Evolutionary conservation across 805 yeast species (phyloP).

Genomic region (Spathaspora arborariae): DNA sequence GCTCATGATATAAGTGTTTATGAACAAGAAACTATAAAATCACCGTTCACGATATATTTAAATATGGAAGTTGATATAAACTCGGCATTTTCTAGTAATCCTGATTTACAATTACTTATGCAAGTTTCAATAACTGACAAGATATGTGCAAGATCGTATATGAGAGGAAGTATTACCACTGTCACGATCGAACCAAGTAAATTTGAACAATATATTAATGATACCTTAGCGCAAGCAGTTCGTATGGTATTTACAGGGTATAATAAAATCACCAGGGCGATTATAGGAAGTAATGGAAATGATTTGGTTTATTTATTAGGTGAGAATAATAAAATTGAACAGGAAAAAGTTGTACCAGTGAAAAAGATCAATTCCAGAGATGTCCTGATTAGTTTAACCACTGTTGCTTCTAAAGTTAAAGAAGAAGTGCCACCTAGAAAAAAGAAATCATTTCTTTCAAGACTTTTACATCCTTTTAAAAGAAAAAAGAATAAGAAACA

Average conservation of each 20-base stretch:
- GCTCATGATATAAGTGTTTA: too few relatives aligned
- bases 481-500: neutral
- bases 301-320: slow-evolving; percentile 9
- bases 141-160: slow-evolving; percentile 15
- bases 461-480: slow-evolving; percentile 1
- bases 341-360: neutral
- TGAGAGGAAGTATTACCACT: slow-evolving; percentile 9
- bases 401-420: neutral
- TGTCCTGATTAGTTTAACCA: neutral
- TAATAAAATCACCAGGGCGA: slow-evolving; percentile 17
- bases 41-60: slow-evolving; percentile 64
- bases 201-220: slow-evolving; percentile 19
- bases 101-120: slow-evolving; percentile 44
- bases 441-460: slow-evolving; percentile 3
- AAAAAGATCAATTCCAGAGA: neutral
- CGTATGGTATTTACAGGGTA: slow-evolving; percentile 20
- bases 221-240: slow-evolving; percentile 17
- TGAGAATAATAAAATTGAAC: neutral
- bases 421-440: neutral
- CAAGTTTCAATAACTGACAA: slow-evolving; percentile 34
- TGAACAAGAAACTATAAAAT: slow-evolving; percentile 59
- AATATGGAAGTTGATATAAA: slow-evolving; percentile 45
- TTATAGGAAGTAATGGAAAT: slow-evolving; percentile 15
- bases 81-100: slow-evolving; percentile 27
- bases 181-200: neutral